A percentile compares a stretch with the other conserved stretches of the same genome.
These are phyloP conservation scores for Nemania bipapillata DNA, from an alignment of 2,329 filamentous ascomycete genomes.

Conservation along the genomic window DNA sequence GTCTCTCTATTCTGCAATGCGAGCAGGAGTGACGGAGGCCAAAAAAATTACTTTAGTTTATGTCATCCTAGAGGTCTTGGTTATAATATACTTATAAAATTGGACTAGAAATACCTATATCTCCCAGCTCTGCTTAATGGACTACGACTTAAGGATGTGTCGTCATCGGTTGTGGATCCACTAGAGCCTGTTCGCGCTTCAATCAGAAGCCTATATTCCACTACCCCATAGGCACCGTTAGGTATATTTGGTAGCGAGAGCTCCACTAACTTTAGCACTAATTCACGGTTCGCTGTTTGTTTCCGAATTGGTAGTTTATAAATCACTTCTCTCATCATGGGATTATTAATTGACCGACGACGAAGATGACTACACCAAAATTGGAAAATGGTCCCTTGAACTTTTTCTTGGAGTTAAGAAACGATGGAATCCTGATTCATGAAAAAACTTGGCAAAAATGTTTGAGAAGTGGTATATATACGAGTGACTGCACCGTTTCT, in stretches of 20 bases:
- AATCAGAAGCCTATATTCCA: too few species aligned
- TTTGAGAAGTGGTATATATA: conserved; percentile 9
- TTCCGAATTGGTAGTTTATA: conserved; percentile 26
- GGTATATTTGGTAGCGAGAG: not conserved
- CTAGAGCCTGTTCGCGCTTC: too few species aligned
- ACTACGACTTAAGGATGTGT: too few species aligned
- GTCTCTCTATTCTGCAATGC: too few species aligned
- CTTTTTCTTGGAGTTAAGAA: not conserved
- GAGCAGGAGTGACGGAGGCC: too few species aligned
- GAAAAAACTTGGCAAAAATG: not conserved
- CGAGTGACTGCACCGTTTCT: not conserved
- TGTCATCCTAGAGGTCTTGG: too few species aligned
- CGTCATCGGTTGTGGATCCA: too few species aligned
- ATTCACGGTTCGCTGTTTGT: conserved; percentile 24
- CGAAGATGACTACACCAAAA: not conserved
- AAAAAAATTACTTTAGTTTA: too few species aligned
- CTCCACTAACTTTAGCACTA: not conserved
- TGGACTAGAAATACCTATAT: too few species aligned
- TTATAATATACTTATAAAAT: too few species aligned
- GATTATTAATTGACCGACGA: conserved; percentile 18
- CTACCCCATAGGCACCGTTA: too few species aligned
- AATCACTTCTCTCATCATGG: not conserved
- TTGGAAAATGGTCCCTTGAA: not conserved
- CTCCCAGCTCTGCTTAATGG: too few species aligned
- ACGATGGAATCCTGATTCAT: not conserved